Evolutionary conservation across 2,329 filamentous ascomycete genomes (phyloP).

Genomic region (Zymoseptoria brevis): DNA sequence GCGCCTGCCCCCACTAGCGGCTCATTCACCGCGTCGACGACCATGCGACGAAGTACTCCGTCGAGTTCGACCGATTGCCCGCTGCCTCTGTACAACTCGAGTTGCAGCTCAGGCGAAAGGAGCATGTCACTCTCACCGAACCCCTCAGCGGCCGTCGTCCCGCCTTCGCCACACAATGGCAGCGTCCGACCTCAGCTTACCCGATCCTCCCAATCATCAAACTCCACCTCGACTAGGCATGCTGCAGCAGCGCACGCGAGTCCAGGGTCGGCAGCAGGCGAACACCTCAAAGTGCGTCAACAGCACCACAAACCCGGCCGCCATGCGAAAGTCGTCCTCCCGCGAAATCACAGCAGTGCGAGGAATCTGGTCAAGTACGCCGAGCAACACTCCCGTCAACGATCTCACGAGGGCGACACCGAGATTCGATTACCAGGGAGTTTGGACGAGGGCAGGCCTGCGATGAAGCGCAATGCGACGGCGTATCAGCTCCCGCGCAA

Average conservation of each 20-base stretch:
- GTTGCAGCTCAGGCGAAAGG: not conserved
- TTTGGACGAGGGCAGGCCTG: constrained; percentile 24
- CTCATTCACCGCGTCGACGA: not conserved
- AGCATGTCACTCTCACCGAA: not conserved
- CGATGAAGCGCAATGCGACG: constrained; percentile 27
- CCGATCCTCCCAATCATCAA: constrained; percentile 25
- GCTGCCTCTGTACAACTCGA: not conserved
- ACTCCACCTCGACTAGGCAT: constrained; percentile 8
- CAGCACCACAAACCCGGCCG: constrained; percentile 15
- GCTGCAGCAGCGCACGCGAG: constrained; percentile 13
- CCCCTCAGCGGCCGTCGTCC: not conserved
- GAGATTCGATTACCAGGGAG: constrained; percentile 29
- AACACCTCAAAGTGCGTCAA: constrained; percentile 15
- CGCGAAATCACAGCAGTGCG: constrained; percentile 27
- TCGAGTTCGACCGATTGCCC: not conserved
- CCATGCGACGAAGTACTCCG: not conserved
- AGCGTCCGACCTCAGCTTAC: constrained; percentile 19
- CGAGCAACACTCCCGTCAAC: constrained; percentile 22
- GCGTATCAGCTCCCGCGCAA: constrained; percentile 25
- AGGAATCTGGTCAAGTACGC: constrained; percentile 26
- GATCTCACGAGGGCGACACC: constrained; percentile 27
- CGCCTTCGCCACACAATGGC: not conserved
- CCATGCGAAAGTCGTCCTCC: constrained; percentile 27
- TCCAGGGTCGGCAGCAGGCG: constrained; percentile 20
- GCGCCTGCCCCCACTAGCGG: not conserved